Evolutionary conservation across 371 early-diverging fungal genomes (phyloP).

Genomic region (Encephalitozoon hellem): DNA sequence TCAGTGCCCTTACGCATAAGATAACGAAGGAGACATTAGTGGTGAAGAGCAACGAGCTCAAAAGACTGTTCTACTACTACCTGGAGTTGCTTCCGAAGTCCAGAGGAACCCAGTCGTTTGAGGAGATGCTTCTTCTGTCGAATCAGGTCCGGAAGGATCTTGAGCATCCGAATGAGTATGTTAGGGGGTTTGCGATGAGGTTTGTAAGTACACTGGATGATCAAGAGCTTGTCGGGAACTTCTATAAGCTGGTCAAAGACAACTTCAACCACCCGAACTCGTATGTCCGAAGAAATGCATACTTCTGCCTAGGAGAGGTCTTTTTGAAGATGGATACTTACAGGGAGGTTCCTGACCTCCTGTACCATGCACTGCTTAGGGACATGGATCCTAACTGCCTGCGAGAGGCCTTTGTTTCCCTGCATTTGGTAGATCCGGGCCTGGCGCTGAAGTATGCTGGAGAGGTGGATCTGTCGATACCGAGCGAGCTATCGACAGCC

Average conservation of each 20-base stretch:
- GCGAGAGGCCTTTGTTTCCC: slow-evolving; percentile 44
- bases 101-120: slow-evolving; percentile 34
- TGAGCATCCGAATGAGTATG: slow-evolving; percentile 93
- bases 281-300: slow-evolving; percentile 90
- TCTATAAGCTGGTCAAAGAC: slow-evolving; percentile 34
- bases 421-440: slow-evolving; percentile 13
- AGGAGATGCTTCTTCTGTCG: slow-evolving; percentile 52
- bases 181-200: slow-evolving; percentile 82
- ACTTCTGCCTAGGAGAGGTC: slow-evolving; percentile 62
- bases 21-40: slow-evolving; percentile 19
- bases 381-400: slow-evolving; percentile 50
- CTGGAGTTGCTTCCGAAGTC: slow-evolving; percentile 46
- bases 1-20: slow-evolving; percentile 4
- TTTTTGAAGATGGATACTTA: slow-evolving; percentile 29
- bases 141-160: slow-evolving; percentile 90
- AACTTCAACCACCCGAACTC: slow-evolving; percentile 77
- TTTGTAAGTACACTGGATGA: slow-evolving; percentile 83
- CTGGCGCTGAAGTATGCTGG: neutral
- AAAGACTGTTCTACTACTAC: slow-evolving; percentile 57
- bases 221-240: slow-evolving; percentile 65
- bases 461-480: slow-evolving; percentile 24
- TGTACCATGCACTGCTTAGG: slow-evolving; percentile 29
- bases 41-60: slow-evolving; percentile 52
- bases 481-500: slow-evolving; percentile 31
- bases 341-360: slow-evolving; percentile 14